phyloP scores from a whole-genome alignment of 129 eudicot species.

The Lactuca sativa region DNA sequence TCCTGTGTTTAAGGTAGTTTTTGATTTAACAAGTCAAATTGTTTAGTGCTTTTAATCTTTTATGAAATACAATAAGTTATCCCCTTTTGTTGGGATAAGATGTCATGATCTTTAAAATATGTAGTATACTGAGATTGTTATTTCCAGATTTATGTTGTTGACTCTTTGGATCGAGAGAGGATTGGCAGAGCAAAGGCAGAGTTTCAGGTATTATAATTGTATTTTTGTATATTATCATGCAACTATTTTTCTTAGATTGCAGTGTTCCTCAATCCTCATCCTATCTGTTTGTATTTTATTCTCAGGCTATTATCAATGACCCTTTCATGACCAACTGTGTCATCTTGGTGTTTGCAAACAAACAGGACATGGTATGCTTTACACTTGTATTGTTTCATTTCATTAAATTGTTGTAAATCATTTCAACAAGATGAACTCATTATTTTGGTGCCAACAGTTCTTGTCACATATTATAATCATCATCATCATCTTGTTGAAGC shows the following conservation, averaged over 20 bases:
- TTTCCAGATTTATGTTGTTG: conserved; percentile 95
- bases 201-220: conserved; percentile 68
- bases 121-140: conserved; percentile 12
- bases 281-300: conserved; percentile 26
- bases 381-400: conserved; percentile 18
- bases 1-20: background rate
- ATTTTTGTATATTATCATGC: background rate
- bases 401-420: conserved; percentile 4
- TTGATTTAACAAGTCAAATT: conserved; percentile 1
- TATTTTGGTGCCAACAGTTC: conserved; percentile 13
- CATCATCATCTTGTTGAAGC: background rate
- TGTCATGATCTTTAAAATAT: conserved; percentile 9
- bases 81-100: background rate
- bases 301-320: conserved; percentile 86
- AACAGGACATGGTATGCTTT: conserved; percentile 91
- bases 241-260: background rate
- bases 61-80: background rate
- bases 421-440: conserved; percentile 3
- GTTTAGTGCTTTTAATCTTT: background rate
- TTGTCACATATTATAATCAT: background rate
- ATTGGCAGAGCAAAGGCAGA: conserved; percentile 88
- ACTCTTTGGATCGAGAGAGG: conserved; percentile 98
- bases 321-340: conserved; percentile 97
- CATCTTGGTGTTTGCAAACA: conserved; percentile 97
- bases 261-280: background rate